Evolutionary conservation across 805 yeast species (phyloP).

Genomic region (Isabelozyma rhagii): DNA sequence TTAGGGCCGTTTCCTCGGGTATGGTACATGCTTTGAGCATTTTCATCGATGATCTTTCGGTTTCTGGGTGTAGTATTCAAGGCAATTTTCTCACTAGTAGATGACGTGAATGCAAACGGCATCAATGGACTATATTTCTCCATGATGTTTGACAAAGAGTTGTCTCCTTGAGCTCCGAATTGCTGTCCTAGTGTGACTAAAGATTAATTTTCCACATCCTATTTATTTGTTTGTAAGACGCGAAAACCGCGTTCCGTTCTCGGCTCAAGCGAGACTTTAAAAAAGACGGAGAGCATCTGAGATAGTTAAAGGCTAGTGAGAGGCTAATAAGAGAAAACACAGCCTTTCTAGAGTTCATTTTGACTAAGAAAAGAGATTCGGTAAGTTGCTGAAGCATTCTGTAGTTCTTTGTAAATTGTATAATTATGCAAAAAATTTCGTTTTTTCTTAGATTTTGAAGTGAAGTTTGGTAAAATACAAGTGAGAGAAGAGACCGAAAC

Average conservation of each 20-base stretch:
- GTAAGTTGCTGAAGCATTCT: not conserved
- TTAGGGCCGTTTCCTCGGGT: constrained; percentile 23
- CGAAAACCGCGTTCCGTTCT: no score
- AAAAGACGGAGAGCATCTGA: no score
- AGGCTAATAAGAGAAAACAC: no score
- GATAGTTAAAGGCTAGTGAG: no score
- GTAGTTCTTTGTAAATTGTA: not conserved
- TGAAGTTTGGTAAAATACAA: no score
- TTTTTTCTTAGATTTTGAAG: not conserved
- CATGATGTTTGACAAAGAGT: constrained; percentile 9
- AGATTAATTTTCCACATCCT: no score
- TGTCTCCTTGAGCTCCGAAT: not conserved
- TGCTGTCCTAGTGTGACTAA: no score
- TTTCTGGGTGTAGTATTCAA: constrained; percentile 41
- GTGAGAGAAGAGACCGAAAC: not conserved
- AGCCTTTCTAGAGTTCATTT: no score
- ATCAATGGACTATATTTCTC: constrained; percentile 37
- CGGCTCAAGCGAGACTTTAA: no score
- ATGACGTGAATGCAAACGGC: constrained; percentile 47
- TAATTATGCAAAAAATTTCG: not conserved
- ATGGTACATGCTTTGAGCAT: constrained; percentile 45
- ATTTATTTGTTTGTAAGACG: not conserved
- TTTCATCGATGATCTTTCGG: constrained; percentile 35
- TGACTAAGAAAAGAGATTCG: not conserved
- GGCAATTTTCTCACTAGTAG: constrained; percentile 24